These are phyloP conservation scores for Aciculosporium take DNA, from an alignment of 2,329 filamentous ascomycete genomes.

Conservation along the genomic window DNA sequence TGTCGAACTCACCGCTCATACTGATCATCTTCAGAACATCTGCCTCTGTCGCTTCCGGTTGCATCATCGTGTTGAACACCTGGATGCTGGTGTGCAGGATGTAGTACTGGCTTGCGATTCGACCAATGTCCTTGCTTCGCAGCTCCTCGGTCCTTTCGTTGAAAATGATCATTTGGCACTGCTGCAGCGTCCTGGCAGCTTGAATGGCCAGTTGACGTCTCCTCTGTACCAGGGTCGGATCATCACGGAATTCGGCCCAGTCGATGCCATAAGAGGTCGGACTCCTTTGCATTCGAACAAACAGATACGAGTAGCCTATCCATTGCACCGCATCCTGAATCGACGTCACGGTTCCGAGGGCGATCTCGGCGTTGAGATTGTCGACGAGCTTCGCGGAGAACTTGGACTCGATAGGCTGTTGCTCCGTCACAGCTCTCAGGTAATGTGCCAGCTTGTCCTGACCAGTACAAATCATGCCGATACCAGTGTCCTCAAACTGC, in stretches of 20 bases:
- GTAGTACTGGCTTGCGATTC: slow-evolving; percentile 95
- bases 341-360: slow-evolving; percentile 86
- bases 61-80: slow-evolving; percentile 95
- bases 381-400: slow-evolving; percentile 91
- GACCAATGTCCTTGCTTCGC: slow-evolving; percentile 83
- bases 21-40: slow-evolving; percentile 94
- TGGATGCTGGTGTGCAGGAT: slow-evolving; percentile 87
- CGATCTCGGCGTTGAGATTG: slow-evolving; percentile 90
- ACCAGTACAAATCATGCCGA: slow-evolving; percentile 95
- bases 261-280: slow-evolving; percentile 90
- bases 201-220: slow-evolving; percentile 77
- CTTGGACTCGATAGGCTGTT: slow-evolving; percentile 92
- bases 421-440: slow-evolving; percentile 80
- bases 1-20: slow-evolving; percentile 95
- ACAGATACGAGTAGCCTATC: slow-evolving; percentile 96
- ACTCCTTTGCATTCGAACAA: slow-evolving; percentile 89
- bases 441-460: slow-evolving; percentile 91
- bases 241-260: slow-evolving; percentile 78
- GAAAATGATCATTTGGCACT: slow-evolving; percentile 98
- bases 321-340: slow-evolving; percentile 88
- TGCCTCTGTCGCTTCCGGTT: slow-evolving; percentile 68
- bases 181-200: slow-evolving; percentile 72
- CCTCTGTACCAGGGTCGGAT: slow-evolving; percentile 74
- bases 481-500: slow-evolving; percentile 93
- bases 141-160: slow-evolving; percentile 90